Conservation (phyloP, 345 rosid genomes). For the Cardamine resedifolia region DNA sequence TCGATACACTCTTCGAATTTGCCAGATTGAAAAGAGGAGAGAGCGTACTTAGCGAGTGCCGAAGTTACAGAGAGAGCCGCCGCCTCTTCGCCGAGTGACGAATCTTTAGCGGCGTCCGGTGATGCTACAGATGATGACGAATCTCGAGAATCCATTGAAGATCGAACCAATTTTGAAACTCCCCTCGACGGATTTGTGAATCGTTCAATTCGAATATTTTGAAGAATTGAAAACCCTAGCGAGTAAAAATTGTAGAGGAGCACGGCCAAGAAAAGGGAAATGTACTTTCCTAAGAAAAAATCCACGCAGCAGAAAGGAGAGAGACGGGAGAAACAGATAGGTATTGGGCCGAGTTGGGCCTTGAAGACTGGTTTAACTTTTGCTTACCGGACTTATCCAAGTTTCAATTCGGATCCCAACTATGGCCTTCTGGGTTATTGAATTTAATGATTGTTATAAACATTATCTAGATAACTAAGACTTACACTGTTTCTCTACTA, state of each 20-base stretch:
- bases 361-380: neutral
- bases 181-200: neutral
- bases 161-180: conserved; percentile 23
- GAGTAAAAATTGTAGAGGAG: neutral
- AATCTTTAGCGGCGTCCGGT: conserved; percentile 35
- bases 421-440: too few species aligned
- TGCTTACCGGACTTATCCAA: neutral
- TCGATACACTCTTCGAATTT: conserved; percentile 73
- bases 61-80: conserved; percentile 44
- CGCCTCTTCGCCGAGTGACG: conserved; percentile 44
- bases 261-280: neutral
- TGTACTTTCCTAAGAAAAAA: neutral
- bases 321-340: neutral
- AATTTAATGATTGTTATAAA: too few species aligned
- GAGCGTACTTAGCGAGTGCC: conserved; percentile 77
- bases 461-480: too few species aligned
- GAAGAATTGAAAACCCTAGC: conserved; percentile 28
- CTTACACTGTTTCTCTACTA: too few species aligned
- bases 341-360: neutral
- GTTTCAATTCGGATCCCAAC: too few species aligned
- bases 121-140: conserved; percentile 35
- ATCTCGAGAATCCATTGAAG: conserved; percentile 63
- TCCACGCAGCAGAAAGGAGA: neutral
- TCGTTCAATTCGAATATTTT: neutral
- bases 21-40: conserved; percentile 64